A percentile compares a stretch with the other conserved stretches of the same genome.
These are phyloP conservation scores for Petunia hybrid DNA, from an alignment of 305 asterid genomes.

Conservation along the genomic window DNA sequence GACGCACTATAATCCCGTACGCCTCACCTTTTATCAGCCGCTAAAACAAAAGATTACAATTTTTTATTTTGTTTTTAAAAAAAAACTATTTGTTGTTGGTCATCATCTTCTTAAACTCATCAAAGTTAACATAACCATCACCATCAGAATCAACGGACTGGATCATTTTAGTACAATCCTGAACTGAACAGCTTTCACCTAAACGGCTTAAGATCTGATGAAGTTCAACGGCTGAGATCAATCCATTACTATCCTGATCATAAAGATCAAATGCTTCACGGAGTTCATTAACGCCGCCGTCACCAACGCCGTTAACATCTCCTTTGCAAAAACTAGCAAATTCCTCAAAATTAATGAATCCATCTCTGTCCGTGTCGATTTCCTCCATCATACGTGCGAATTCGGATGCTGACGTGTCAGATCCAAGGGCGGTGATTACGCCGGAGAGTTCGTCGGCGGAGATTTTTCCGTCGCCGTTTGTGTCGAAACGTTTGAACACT, in stretches of 20 bases:
- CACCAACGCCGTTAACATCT: slow-evolving; percentile 44
- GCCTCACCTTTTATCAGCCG: slow-evolving; percentile 2
- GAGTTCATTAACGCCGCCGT: slow-evolving; percentile 64
- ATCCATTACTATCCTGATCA: slow-evolving; percentile 76
- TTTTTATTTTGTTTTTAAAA: no score
- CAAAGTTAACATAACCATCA: slow-evolving; percentile 69
- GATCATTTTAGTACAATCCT: slow-evolving; percentile 75
- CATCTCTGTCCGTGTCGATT: slow-evolving; percentile 84
- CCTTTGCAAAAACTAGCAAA: slow-evolving; percentile 67
- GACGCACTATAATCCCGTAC: slow-evolving; percentile 21
- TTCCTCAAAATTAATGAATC: slow-evolving; percentile 68
- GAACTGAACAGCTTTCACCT: slow-evolving; percentile 64
- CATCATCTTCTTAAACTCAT: slow-evolving; percentile 85
- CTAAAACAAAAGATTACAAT: no score
- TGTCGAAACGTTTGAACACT: slow-evolving; percentile 76
- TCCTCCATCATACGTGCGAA: slow-evolving; percentile 60
- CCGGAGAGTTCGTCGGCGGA: slow-evolving; percentile 69
- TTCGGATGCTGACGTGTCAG: slow-evolving; percentile 57
- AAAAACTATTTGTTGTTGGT: slow-evolving; percentile 37
- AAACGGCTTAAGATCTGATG: slow-evolving; percentile 71
- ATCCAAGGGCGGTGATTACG: slow-evolving; percentile 69
- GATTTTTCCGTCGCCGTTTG: slow-evolving; percentile 82
- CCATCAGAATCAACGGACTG: slow-evolving; percentile 70
- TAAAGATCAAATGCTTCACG: slow-evolving; percentile 80
- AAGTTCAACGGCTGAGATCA: slow-evolving; percentile 71